A percentile compares a stretch with the other conserved stretches of the same genome.
phyloP scores from a whole-genome alignment of 805 yeast genomes.

The Helenozyma baotianmanensis region DNA sequence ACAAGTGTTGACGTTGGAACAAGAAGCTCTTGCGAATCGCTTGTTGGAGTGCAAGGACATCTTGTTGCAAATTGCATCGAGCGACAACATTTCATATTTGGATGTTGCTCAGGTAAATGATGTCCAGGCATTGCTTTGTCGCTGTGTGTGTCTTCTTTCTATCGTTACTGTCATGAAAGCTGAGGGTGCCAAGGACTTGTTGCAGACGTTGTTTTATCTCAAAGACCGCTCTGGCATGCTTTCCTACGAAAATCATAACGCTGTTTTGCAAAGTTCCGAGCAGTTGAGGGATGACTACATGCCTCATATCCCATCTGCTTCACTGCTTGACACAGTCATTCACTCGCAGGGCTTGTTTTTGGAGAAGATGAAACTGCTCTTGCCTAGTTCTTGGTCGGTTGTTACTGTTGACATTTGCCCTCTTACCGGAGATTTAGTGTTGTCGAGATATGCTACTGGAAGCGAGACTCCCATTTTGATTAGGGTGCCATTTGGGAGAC shows the following conservation, averaged over 20 bases:
- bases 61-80: conserved; percentile 2
- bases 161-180: conserved; percentile 2
- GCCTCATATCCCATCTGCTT: too few species aligned
- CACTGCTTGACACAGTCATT: too few species aligned
- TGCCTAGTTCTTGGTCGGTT: conserved; percentile 52
- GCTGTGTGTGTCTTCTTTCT: conserved; percentile 8
- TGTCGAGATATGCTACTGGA: conserved; percentile 38
- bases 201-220: conserved; percentile 18
- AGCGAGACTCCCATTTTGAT: conserved; percentile 40
- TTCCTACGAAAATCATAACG: conserved; percentile 7
- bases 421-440: conserved; percentile 51
- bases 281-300: conserved; percentile 8
- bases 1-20: too few species aligned
- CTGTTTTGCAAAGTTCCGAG: background rate
- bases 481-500: conserved; percentile 58
- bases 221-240: conserved; percentile 7
- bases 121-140: conserved; percentile 5
- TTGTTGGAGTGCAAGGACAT: conserved; percentile 9
- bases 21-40: background rate
- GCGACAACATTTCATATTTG: conserved; percentile 2
- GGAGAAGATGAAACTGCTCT: conserved; percentile 7
- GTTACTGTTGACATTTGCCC: conserved; percentile 59
- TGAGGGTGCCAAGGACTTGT: conserved; percentile 4
- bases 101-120: conserved; percentile 6
- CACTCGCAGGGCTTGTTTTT: conserved; percentile 4